phyloP scores from a whole-genome alignment of 805 yeast genomes.

The Kluyveromyces siamensis region DNA sequence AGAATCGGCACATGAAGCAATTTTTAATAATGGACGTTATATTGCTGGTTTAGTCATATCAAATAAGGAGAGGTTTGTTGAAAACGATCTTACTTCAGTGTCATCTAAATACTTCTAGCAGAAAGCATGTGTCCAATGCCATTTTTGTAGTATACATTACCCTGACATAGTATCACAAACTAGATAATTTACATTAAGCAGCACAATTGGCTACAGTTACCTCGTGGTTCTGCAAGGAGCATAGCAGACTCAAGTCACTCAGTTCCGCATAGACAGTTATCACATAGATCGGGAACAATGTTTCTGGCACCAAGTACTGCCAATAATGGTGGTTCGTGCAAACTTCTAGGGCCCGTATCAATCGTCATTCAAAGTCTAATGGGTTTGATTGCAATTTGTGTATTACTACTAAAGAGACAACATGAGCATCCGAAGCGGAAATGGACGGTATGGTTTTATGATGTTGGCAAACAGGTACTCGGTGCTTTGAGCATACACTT shows the following conservation, averaged over 20 bases:
- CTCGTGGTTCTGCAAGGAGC: not conserved
- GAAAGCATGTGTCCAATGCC: not conserved
- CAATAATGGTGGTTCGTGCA: constrained; percentile 30
- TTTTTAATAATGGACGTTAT: constrained; percentile 23
- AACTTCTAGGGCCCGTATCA: constrained; percentile 80
- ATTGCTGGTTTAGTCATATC: constrained; percentile 20
- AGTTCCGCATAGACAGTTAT: not conserved
- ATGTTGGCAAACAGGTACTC: constrained; percentile 79
- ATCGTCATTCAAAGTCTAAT: constrained; percentile 64
- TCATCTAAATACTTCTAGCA: not conserved
- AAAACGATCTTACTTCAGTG: not conserved
- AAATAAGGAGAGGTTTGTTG: not conserved
- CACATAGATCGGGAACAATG: not conserved
- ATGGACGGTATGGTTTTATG: constrained; percentile 82
- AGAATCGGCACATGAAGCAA: constrained; percentile 20
- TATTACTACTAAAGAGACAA: constrained; percentile 65
- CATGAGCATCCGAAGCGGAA: constrained; percentile 82
- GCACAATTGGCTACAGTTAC: not conserved
- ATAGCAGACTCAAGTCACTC: not conserved
- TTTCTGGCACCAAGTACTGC: not conserved
- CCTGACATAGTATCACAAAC: not conserved
- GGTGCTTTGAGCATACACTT: constrained; percentile 84
- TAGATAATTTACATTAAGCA: not conserved
- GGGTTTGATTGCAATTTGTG: constrained; percentile 68
- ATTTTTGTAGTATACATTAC: not conserved